Evolutionary conservation across 805 yeast genomes (phyloP), one percentile per base, ranked within the genome.

Genomic region (Candida chilensis): DNA sequence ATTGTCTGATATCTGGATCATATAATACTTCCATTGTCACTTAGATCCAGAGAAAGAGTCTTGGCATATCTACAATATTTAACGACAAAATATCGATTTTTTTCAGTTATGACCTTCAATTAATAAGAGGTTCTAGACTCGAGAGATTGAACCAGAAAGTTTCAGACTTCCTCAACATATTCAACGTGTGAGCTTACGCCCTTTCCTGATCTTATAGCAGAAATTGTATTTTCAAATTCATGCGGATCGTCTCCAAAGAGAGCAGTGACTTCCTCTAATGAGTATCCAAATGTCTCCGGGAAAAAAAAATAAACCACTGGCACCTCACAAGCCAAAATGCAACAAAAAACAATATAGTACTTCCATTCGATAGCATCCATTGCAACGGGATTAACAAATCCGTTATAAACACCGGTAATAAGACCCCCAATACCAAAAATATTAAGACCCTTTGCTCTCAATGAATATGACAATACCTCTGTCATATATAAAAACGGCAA

Each of bases 201-300:
- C n/a, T n/a, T n/a, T n/a, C n/a, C n/a, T n/a, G n/a, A n/a, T n/a
- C n/a, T n/a, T n/a, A n/a, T n/a, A n/a, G n/a, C n/a, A n/a, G n/a
- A n/a, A n/a, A n/a, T n/a, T n/a, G n/a, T n/a, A n/a, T n/a, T n/a
- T n/a, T n/a, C n/a, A n/a, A n/a, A n/a, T n/a, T n/a, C n/a, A n/a
- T n/a, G n/a, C n/a, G n/a, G n/a, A n/a, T 30, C 29, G 22, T 44
- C 67, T 14, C 64, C 70, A 38, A 64, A 63, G 14, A 61, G 56
- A 32, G 47, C 44, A 9, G 60, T 61, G 20, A 60, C 57, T 38
- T 63, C 67, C 39, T 64, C 71, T 45, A 64, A 53, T 13, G 64
- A 52, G 38, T 46, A 48, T 7, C 67, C 68, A 12, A 52, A 43
- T 6, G 70, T 64, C 39, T 64, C 70, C 12, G 61, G 63, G 47